Evolutionary conservation across 2,329 filamentous ascomycete genomes (phyloP).

Genomic region (Colletotrichum eremochloae): DNA sequence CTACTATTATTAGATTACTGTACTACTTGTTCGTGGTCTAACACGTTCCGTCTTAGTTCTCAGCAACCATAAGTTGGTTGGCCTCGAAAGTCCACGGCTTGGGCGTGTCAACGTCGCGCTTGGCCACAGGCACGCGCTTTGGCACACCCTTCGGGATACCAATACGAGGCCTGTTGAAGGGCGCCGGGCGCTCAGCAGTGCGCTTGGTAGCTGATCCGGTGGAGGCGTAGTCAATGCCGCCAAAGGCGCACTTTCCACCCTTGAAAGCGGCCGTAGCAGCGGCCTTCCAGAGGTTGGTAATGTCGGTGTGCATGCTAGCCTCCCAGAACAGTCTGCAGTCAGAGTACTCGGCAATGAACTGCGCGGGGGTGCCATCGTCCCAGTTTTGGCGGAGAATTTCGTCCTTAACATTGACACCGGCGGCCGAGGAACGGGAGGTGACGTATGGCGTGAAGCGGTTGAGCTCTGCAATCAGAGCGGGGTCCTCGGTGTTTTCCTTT

Average conservation of each 20-base stretch:
- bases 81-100: too few relatives aligned
- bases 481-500: conserved; percentile 47
- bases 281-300: conserved; percentile 62
- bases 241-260: conserved; percentile 53
- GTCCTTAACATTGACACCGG: conserved; percentile 55
- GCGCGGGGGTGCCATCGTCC: conserved; percentile 58
- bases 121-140: too few relatives aligned
- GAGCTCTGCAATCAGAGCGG: conserved; percentile 44
- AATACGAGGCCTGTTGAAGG: too few relatives aligned
- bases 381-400: conserved; percentile 53
- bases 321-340: conserved; percentile 67
- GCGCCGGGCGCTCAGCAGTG: too few relatives aligned
- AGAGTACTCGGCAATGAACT: conserved; percentile 61
- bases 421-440: conserved; percentile 49
- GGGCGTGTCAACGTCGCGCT: too few relatives aligned
- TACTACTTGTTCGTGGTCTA: too few relatives aligned
- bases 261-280: conserved; percentile 56
- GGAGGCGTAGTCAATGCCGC: not conserved
- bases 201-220: too few relatives aligned
- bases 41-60: too few relatives aligned
- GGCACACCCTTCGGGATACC: too few relatives aligned
- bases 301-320: conserved; percentile 59
- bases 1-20: too few relatives aligned
- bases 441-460: conserved; percentile 50
- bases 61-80: too few relatives aligned